Conservation (phyloP, 2,329 filamentous ascomycete species). For the Stachybotrys echinatus region DNA sequence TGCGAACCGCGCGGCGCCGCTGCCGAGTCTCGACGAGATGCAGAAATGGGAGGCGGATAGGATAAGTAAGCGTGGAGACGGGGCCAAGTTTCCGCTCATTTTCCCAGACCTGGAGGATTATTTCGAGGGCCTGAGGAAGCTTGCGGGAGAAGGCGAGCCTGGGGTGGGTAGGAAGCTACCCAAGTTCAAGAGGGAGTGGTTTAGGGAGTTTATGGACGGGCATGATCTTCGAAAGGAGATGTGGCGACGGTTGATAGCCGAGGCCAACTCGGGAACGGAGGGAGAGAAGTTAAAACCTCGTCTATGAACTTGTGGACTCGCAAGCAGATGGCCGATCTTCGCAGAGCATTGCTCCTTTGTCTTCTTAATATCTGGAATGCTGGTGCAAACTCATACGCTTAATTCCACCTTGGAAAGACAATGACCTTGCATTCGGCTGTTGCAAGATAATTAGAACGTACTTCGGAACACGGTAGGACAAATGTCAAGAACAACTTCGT, state of each 20-base stretch:
- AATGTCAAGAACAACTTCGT: too few species aligned
- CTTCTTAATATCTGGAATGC: too few species aligned
- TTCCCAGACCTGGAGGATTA: slow-evolving; percentile 61
- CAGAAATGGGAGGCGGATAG: slow-evolving; percentile 52
- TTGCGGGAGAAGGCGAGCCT: slow-evolving; percentile 40
- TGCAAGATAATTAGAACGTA: too few species aligned
- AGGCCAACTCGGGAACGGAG: neutral
- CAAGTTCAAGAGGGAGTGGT: slow-evolving; percentile 39
- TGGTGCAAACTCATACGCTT: too few species aligned
- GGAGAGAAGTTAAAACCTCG: neutral
- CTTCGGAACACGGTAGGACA: too few species aligned
- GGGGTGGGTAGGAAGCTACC: slow-evolving; percentile 40
- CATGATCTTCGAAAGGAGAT: slow-evolving; percentile 51
- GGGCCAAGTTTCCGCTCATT: slow-evolving; percentile 48
- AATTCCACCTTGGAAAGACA: too few species aligned
- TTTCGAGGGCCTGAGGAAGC: slow-evolving; percentile 48
- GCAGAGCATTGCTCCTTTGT: too few species aligned
- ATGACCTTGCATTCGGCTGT: too few species aligned
- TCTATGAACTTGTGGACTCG: too few species aligned
- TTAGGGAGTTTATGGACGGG: slow-evolving; percentile 44
- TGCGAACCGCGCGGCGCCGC: slow-evolving; percentile 42
- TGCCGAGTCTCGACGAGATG: slow-evolving; percentile 46
- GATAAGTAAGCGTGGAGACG: slow-evolving; percentile 49
- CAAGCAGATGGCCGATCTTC: too few species aligned
- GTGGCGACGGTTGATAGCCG: slow-evolving; percentile 48